phyloP scores from a whole-genome alignment of 2,329 filamentous ascomycete species.

The Fusarium sp. region DNA sequence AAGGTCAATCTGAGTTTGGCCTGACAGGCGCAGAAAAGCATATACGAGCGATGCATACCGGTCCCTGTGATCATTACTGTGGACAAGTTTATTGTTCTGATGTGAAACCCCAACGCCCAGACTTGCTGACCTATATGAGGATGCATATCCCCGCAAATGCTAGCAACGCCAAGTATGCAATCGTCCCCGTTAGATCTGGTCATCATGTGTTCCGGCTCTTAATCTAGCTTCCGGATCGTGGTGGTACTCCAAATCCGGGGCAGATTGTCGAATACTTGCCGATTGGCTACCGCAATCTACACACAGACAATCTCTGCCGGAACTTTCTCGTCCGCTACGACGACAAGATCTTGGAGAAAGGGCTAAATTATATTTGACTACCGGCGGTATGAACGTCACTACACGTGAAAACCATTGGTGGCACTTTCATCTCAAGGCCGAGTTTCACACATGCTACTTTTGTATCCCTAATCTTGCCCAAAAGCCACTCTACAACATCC shows the following conservation, averaged over 20 bases:
- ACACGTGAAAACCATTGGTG: too few relatives aligned
- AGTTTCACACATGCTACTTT: too few relatives aligned
- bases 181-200: not conserved
- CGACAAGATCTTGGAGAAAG: too few relatives aligned
- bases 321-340: not conserved
- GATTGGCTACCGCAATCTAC: not conserved
- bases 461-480: fast-evolving
- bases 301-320: not conserved
- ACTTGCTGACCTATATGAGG: not conserved
- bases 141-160: not conserved
- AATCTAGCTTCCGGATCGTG: not conserved
- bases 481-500: fast-evolving
- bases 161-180: not conserved
- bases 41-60: not conserved
- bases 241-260: not conserved
- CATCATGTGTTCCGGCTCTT: not conserved
- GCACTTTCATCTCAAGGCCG: not conserved
- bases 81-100: fast-evolving
- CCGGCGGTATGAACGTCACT: too few relatives aligned
- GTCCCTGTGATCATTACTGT: too few relatives aligned
- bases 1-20: too few relatives aligned
- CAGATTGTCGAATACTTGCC: not conserved
- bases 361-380: not conserved
- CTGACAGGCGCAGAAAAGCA: too few relatives aligned
- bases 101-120: not conserved